Base-by-base conservation (phyloP, 176 grass and related monocot genomes). In the Poa pratensis region DNA sequence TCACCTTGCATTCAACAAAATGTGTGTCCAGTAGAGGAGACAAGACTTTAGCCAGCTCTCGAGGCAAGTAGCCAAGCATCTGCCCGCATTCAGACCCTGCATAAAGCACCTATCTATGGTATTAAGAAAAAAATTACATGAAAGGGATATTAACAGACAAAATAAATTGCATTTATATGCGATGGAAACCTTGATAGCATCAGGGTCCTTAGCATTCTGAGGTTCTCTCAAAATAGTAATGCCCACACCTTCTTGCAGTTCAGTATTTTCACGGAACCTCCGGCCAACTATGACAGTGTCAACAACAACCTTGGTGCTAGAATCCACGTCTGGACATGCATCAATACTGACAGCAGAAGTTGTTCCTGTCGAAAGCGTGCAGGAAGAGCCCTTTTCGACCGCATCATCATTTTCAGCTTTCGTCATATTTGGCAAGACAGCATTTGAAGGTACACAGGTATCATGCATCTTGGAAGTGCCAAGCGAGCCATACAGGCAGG, bases 21-120 rank as follows among this genome's bases (percentile, higher is more conserved):
- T 78, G 58, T 59, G 70, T 90, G 89, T 95, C 96, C 71, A 94
- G 64, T 77, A 94, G 64, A 89, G 96, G 96, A 87, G 93, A 81
- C 86, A 98, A 79, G 92, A 84, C 73, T 85, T 92, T 93, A 78
- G 93, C 89, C 26, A 95, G 62, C 53, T 98, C 93, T 58, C 89
- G 89, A 87, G 93, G 91, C 73, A 98, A 83, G 73, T 98, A 98
- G 73, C 96, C 96, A 85, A 98, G 89, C 43, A 82, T 89, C 82
- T 66, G 60, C 30, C 18, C 45, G 13, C 20, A 67, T 27, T 91
- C 89, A 84, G 73, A 92, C 24, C 34, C 90, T 78, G 83, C 72
- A 90, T 78, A 90, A 89, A 93, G 81, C 27, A 94, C 93, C 96
- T 98, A 81, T 54, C 10, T 40, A 80, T 84, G 86, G 80, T 83